Evolutionary conservation across 495 filamentous ascomycete genomes (phyloP), one percentile per base, ranked within the genome.

Genomic region (Xanthoparmelia taractica): DNA sequence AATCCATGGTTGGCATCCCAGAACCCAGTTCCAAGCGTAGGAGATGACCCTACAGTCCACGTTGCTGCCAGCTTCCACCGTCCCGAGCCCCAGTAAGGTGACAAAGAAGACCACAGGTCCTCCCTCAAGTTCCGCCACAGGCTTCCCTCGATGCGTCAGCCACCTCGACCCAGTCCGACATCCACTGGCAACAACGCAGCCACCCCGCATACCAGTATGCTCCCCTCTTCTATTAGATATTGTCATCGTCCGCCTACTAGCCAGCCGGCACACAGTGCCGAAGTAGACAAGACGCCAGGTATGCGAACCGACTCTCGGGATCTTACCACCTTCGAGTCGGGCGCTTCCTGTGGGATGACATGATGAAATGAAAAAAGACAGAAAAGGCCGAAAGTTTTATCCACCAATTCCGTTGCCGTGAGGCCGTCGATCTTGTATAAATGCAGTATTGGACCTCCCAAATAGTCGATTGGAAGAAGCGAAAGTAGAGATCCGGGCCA

Each of bases 391-490:
- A 72, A 74, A 77, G 72, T 76, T 78, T n/a, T 76, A 72, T 78
- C 79, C 76, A 75, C 80, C 78, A 77, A 73, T 74, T 71, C 77
- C 77, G 76, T 81, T 77, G 82, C 82, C 82, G 81, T 74, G 82
- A 81, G 82, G 81, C 82, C 76, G 17, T 64, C 80, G 77, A 77
- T 84, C 79, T 83, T 84, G 72, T 71, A 78, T 81, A 75, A 63
- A 76, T 75, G 73, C 73, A 65, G 64, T 66, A 66, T 73, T 69
- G 65, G 72, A 65, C 75, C 74, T 73, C 75, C 75, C 71, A 74
- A 70, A 69, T 68, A 71, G 69, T 70, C 25, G 41, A 68, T 69
- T 37, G 66, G 75, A 70, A 73, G 78, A 73, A 83, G 64, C 58
- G 70, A 72, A 72, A 56, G 57, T 59, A 41, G 48, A 38, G 65